Evolutionary conservation across 2,329 filamentous ascomycete species (phyloP), one percentile per base, ranked within the genome.

Genomic region (Aspergillus quadrilineatus): DNA sequence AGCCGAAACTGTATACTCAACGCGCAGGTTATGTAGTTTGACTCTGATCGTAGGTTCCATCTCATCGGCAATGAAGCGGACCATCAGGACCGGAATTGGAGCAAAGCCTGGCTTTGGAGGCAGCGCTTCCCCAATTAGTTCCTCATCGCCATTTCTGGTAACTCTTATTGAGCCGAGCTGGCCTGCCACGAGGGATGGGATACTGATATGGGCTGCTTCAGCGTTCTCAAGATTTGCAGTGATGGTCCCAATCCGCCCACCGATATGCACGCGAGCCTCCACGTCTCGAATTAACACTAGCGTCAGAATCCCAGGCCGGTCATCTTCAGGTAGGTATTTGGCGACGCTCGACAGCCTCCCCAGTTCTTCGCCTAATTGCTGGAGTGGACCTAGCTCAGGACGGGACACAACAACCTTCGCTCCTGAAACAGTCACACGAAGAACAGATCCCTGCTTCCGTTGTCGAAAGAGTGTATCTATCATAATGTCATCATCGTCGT

Each of bases 291-390:
- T 72, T 30, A 85, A 79, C 0, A 82, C 80, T 37, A 99, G 78
- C 0, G 88, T 92, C 37, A 99, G 79, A 17, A 97, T 79, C 0
- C 94, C 94, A 2, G 94, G 94, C 1, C 92, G 85, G 65, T 99
- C 93, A 72, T 99, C 94, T 65, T 99, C 93, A 0, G 94, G 93
- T 2, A 99, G 80, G 70, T 97, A 97, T 69, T 97, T 97, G 6
- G 93, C 85, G 28, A 99, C 91, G 0, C 87, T 92, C 0, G 92
- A 90, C 4, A 99, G 79, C 63, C 89, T 90, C 5, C 88, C 82
- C 48, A 97, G 72, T 66, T 99, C 94, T 61, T 89, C 87, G 0
- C 84, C 87, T 7, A 99, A 81, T 9, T 82, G 81, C 6, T 87
- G 84, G 12, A 99, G 78, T 42, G 84, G 83, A 8, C 83, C 79